phyloP scores from a whole-genome alignment of 2,329 filamentous ascomycete species.

The Talaromyces albobiverticillius region DNA sequence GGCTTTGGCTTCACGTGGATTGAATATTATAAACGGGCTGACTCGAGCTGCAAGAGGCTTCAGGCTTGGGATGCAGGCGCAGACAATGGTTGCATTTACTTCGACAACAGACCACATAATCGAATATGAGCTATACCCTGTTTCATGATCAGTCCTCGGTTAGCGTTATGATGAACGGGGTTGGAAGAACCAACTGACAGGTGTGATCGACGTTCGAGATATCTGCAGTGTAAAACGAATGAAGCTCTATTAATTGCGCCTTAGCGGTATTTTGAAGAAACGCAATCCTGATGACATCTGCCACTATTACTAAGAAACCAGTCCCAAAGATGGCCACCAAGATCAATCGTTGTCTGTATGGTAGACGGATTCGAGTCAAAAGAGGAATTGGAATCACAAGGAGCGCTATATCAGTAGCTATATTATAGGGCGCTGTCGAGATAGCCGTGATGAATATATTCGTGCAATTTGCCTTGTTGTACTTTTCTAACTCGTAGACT shows the following conservation, averaged over 20 bases:
- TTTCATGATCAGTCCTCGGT: neutral
- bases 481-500: conserved; percentile 54
- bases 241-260: neutral
- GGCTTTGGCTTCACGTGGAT: neutral
- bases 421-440: conserved; percentile 81
- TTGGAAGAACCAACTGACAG: neutral
- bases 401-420: conserved; percentile 84
- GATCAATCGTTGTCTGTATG: conserved; percentile 69
- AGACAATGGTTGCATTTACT: conserved; percentile 39
- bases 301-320: neutral
- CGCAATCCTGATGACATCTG: neutral
- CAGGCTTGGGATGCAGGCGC: conserved; percentile 39
- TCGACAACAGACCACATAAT: conserved; percentile 37
- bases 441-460: conserved; percentile 64
- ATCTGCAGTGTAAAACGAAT: neutral
- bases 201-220: neutral
- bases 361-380: conserved; percentile 78
- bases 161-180: neutral
- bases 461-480: conserved; percentile 49
- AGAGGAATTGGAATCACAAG: conserved; percentile 85
- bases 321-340: neutral
- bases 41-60: conserved; percentile 26
- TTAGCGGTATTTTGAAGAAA: conserved; percentile 4
- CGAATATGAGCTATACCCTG: neutral
- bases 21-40: no score